Evolutionary conservation across 257 asterid species (phyloP).

Genomic region (Capsicum baccatum): DNA sequence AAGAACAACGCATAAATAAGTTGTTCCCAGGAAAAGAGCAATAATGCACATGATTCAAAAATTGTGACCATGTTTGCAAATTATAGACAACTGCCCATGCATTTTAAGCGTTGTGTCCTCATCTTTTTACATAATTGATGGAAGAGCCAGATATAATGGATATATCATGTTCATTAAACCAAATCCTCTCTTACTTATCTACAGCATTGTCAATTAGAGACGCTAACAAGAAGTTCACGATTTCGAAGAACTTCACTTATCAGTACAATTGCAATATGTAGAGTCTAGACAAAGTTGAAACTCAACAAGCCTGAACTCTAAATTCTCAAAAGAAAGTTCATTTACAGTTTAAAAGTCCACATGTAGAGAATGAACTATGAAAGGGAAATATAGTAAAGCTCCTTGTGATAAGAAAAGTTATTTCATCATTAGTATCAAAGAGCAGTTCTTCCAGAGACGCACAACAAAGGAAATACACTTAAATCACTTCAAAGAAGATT

Average conservation of each 20-base stretch:
- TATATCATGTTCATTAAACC: neutral
- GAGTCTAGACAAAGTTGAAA: constrained; percentile 8
- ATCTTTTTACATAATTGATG: neutral
- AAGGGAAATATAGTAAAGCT: constrained; percentile 6
- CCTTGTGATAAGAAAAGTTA: neutral
- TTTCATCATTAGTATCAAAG: constrained; percentile 11
- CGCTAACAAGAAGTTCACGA: neutral
- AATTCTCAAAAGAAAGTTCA: neutral
- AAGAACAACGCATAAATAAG: neutral
- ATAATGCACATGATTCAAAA: too few relatives aligned
- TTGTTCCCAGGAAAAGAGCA: neutral
- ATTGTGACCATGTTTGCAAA: neutral
- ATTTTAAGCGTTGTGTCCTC: neutral
- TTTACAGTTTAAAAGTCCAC: neutral
- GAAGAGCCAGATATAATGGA: neutral
- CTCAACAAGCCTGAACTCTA: constrained; percentile 1
- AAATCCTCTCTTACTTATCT: neutral
- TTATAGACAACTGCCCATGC: neutral
- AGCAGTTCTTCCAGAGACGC: neutral
- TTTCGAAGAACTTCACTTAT: neutral
- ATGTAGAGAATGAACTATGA: neutral
- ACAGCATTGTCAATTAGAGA: neutral
- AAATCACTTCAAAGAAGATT: neutral
- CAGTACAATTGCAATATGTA: neutral
- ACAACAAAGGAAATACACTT: neutral